Evolutionary conservation across 2,329 filamentous ascomycete species (phyloP).

Genomic region (Apiospora kogelbergensis): DNA sequence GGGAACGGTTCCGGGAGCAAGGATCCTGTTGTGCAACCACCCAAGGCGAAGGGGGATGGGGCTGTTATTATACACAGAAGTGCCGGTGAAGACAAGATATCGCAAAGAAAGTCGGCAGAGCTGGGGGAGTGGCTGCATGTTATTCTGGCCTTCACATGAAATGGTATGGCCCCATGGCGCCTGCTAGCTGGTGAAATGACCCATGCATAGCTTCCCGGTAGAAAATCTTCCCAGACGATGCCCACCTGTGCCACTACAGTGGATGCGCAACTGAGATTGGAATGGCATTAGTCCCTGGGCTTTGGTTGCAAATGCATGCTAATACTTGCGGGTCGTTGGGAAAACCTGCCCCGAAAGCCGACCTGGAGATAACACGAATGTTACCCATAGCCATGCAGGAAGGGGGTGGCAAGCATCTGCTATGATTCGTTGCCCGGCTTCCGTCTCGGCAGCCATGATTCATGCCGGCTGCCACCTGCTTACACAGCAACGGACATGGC

Average conservation of each 20-base stretch:
- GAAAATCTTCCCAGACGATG: neutral
- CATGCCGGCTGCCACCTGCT: neutral
- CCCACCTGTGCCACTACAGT: neutral
- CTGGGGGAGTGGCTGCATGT: no score
- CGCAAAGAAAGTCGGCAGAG: neutral
- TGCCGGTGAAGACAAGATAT: neutral
- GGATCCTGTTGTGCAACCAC: neutral
- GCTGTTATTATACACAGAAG: neutral
- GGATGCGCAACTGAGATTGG: constrained; percentile 1
- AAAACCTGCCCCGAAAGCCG: neutral
- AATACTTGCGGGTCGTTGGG: constrained; percentile 5
- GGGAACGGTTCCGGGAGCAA: neutral
- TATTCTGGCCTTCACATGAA: neutral
- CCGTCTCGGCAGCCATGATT: neutral
- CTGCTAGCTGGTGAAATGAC: neutral
- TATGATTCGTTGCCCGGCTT: neutral
- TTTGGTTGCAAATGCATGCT: neutral
- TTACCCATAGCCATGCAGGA: neutral
- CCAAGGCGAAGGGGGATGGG: neutral
- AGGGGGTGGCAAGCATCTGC: neutral
- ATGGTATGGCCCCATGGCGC: neutral
- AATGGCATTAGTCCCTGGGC: neutral
- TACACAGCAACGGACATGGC: neutral
- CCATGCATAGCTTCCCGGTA: neutral
- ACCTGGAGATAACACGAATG: neutral